Evolutionary conservation across 2,329 filamentous ascomycete species (phyloP), one percentile per base, ranked within the genome.

Genomic region (Nectriaceae sp.): DNA sequence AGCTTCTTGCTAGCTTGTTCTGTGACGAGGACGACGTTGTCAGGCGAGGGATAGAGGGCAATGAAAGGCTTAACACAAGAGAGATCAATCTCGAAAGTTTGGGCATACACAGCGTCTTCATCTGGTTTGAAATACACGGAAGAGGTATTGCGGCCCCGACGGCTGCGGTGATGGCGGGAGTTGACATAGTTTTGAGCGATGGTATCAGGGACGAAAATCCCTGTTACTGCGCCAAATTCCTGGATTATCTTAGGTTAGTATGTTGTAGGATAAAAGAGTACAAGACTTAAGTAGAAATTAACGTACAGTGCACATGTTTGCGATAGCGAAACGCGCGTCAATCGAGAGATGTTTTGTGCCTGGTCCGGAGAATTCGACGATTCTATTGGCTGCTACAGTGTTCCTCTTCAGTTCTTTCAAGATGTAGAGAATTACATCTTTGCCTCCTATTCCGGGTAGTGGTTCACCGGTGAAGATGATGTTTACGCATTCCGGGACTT

Each of bases 291-390:
- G n/a, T n/a, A n/a, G n/a, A n/a, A n/a, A n/a, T n/a, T n/a, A n/a
- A 31, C 26, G 15, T 31, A 31, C 56, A 5, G 74, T 73, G 1
- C 66, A 71, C 74, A 77, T 77, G 47, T 77, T 77, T 18, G 66
- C 63, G 41, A 77, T 74, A 1, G 74, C 73, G 56, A 76, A 77
- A 2, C 75, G 61, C 0, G 71, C 73, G 60, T 77, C 74, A 15
- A 60, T 65, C 0, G 66, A 70, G 3, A 77, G 59, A 45, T 70
- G 58, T 21, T 64, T 49, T 1, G 70, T 52, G 1, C 75, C 73
- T 0, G 71, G 66, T 0, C 75, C 4, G 61, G 66, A 43, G 26
- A 72, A 77, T 55, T 77, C 75, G 2, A 77, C 73, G 5, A 74
- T 66, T 4, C 74, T 57, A 16, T 76, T 68, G 0, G 68, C 64